Evolutionary conservation across 257 asterid species (phyloP).

Genomic region (Paulownia fortunei): DNA sequence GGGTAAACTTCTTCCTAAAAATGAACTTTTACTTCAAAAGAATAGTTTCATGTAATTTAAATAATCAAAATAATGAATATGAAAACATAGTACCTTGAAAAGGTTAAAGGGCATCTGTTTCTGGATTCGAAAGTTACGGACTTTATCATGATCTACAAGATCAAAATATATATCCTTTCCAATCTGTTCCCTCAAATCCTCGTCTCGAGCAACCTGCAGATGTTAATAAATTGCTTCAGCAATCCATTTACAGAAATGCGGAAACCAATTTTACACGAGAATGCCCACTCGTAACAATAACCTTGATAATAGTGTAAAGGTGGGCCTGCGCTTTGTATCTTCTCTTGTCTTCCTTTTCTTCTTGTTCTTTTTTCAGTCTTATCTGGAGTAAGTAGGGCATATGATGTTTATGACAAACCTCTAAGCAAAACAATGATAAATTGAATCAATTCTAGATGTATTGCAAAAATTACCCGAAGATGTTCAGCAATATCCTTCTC

Average conservation of each 20-base stretch:
- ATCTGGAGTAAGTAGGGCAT: constrained; percentile 53
- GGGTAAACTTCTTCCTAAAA: background rate
- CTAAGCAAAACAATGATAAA: constrained; percentile 20
- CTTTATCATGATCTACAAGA: constrained; percentile 98
- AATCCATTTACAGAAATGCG: constrained; percentile 23
- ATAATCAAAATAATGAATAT: constrained; percentile 23
- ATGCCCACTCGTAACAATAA: constrained; percentile 33
- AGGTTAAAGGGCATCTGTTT: constrained; percentile 78
- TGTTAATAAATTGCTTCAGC: constrained; percentile 31
- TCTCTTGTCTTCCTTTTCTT: constrained; percentile 95
- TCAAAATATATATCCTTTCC: constrained; percentile 92
- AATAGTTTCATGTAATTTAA: constrained; percentile 12
- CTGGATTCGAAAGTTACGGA: constrained; percentile 89
- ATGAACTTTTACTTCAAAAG: background rate
- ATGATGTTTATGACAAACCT: constrained; percentile 27
- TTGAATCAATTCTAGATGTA: constrained; percentile 14
- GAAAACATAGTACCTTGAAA: constrained; percentile 73
- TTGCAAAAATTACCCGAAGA: constrained; percentile 70
- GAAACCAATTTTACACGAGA: constrained; percentile 3
- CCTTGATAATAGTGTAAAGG: constrained; percentile 96
- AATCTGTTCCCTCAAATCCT: constrained; percentile 85
- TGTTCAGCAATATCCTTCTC: constrained; percentile 99
- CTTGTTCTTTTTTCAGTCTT: constrained; percentile 97
- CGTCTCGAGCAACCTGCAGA: constrained; percentile 96
- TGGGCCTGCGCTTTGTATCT: constrained; percentile 95